Evolutionary conservation across 2,329 filamentous ascomycete species (phyloP).

Genomic region (Curvularia lunata): DNA sequence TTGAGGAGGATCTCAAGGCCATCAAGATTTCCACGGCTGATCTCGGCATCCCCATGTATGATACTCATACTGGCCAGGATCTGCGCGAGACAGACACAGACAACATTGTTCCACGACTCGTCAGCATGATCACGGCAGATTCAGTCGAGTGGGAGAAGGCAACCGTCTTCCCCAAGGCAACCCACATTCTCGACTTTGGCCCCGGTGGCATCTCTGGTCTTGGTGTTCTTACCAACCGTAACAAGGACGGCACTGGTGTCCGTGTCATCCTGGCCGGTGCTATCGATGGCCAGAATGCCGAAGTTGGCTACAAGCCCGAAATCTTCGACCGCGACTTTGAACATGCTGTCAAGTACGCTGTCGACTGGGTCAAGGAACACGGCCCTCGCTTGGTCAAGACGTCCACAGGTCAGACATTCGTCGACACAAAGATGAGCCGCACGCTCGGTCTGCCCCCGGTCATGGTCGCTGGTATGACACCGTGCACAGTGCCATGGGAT

Average conservation of each 20-base stretch:
- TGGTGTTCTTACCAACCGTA: slow-evolving; percentile 94
- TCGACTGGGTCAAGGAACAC: slow-evolving; percentile 97
- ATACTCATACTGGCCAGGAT: slow-evolving; percentile 81
- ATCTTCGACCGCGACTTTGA: slow-evolving; percentile 96
- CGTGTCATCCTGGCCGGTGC: slow-evolving; percentile 93
- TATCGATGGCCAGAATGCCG: slow-evolving; percentile 86
- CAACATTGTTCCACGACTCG: slow-evolving; percentile 83
- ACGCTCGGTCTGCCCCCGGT: slow-evolving; percentile 56
- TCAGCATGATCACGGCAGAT: slow-evolving; percentile 93
- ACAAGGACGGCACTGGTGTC: slow-evolving; percentile 98
- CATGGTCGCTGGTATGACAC: slow-evolving; percentile 59
- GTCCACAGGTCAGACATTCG: slow-evolving; percentile 84
- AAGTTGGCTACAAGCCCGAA: slow-evolving; percentile 97
- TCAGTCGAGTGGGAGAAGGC: slow-evolving; percentile 96
- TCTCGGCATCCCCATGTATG: slow-evolving; percentile 83
- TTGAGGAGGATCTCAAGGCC: slow-evolving; percentile 86
- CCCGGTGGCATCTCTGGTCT: slow-evolving; percentile 96
- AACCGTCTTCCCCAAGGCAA: slow-evolving; percentile 87
- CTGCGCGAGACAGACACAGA: slow-evolving; percentile 70
- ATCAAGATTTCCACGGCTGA: slow-evolving; percentile 75
- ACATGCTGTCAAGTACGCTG: slow-evolving; percentile 90
- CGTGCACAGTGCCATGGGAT: slow-evolving; percentile 56
- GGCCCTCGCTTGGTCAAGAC: slow-evolving; percentile 92
- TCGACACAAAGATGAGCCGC: slow-evolving; percentile 79
- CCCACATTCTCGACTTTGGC: slow-evolving; percentile 95